Base-by-base conservation (phyloP, 768 basidiomycete species). In the Rhizopogon sp. region DNA sequence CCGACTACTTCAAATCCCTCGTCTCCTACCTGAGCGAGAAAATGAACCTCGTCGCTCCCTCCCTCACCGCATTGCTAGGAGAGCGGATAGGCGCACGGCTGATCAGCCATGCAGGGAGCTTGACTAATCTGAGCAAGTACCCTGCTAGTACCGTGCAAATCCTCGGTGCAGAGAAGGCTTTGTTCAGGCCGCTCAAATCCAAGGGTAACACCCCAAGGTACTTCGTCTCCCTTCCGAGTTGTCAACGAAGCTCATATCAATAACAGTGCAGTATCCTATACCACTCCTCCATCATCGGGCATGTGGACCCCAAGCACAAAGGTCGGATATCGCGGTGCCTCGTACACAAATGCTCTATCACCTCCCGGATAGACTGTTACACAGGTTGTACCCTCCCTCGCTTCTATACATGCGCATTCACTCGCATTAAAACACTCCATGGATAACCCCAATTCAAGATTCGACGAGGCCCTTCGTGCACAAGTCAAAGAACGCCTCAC, bases 91-190 rank as follows among this genome's bases (percentile, higher is more conserved):
- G 92, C 43, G 94, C 94, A 10, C 79, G 93, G 46, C 74, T 97
- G 55, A 97, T 97, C 77, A 92, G 89, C 62, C 96, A 98, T 66
- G 95, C 96, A 17, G 96, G 96, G 25, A 94, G 92, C 64, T 78
- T 98, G 70, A 97, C 94, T 58, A 98, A 98, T 72, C 74, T 98
- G 55, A 91, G 90, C 80, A 98, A 98, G 76, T 98, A 98, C 75
- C 96, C 96, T 33, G 96, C 96, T 1, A 93, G 91, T 66, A 98
- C 96, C 13, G 96, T 98, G 41, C 96, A 98, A 73, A 98, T 98
- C 62, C 79, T 98, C 41, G 96, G 96, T 62, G 96, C 96, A 22
- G 96, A 98, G 76, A 98, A 98, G 72, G 96, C 96, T 2, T 79
- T 98, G 28, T 98, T 98, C 83, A 78, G 96, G 53, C 96, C 96